Conservation (phyloP, 768 basidiomycete genomes). For the Paxillus ammoniavirescens region DNA sequence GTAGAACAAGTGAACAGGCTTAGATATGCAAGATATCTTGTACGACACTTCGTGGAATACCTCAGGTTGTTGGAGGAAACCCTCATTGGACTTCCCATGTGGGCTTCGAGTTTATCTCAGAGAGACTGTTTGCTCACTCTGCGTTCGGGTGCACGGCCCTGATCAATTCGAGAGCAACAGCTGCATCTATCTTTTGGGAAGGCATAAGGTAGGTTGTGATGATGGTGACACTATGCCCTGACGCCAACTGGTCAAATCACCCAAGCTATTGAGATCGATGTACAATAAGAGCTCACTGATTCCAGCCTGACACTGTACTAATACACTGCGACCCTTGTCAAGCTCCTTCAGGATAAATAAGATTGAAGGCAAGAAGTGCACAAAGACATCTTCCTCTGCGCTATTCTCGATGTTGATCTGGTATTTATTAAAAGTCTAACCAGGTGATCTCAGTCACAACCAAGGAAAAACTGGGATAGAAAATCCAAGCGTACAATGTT, state of each 20-base stretch:
- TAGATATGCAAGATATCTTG: conserved; percentile 64
- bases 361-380: conserved; percentile 75
- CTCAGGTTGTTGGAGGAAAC: conserved; percentile 78
- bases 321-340: conserved; percentile 69
- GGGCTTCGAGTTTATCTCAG: conserved; percentile 1
- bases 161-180: conserved; percentile 68
- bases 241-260: conserved; percentile 5
- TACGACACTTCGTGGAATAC: conserved; percentile 74
- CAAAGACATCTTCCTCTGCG: conserved; percentile 72
- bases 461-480: neutral
- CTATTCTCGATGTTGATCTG: conserved; percentile 80
- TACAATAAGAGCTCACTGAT: conserved; percentile 66
- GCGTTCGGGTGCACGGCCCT: conserved; percentile 61
- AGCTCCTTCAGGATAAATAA: conserved; percentile 81
- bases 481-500: conserved; percentile 48
- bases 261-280: neutral
- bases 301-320: conserved; percentile 91
- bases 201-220: conserved; percentile 90
- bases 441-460: neutral
- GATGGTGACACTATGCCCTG: conserved; percentile 82
- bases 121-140: conserved; percentile 49
- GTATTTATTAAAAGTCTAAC: conserved; percentile 73
- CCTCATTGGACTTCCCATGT: conserved; percentile 63
- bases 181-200: conserved; percentile 51
- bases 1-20: conserved; percentile 78